Percentiles rank a stretch among this genome's conserved stretches.
phyloP scores from a whole-genome alignment of 2,329 filamentous ascomycete species.

The Aureobasidium sp. region DNA sequence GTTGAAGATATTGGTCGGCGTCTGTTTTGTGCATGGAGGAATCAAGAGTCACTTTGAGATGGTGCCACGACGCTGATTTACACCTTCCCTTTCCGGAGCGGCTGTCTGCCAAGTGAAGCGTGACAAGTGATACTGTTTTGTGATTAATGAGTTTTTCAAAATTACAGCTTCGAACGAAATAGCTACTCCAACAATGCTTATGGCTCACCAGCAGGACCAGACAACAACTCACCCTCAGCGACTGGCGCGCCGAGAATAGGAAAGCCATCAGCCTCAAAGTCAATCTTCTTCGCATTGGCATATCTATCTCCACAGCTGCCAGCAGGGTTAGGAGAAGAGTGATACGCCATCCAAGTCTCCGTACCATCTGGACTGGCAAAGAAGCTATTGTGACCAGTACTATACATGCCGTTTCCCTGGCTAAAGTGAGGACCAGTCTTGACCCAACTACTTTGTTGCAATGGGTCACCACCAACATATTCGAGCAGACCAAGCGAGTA shows the following conservation, averaged over 20 bases:
- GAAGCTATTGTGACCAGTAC: slow-evolving; percentile 53
- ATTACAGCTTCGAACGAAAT: too few species aligned
- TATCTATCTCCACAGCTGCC: slow-evolving; percentile 52
- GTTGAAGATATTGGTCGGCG: too few species aligned
- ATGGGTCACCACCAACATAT: slow-evolving; percentile 48
- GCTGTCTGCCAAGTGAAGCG: not conserved
- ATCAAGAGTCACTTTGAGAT: not conserved
- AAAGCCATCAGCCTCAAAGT: slow-evolving; percentile 45
- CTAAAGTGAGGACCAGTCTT: slow-evolving; percentile 49
- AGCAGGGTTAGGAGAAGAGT: slow-evolving; percentile 44
- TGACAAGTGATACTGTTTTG: too few species aligned
- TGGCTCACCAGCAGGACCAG: slow-evolving; percentile 20
- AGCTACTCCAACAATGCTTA: not conserved
- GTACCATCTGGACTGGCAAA: slow-evolving; percentile 50
- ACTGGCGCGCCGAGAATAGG: slow-evolving; percentile 44
- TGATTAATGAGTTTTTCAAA: too few species aligned
- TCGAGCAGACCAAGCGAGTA: slow-evolving; percentile 50
- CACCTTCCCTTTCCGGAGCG: not conserved
- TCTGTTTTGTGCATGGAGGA: too few species aligned
- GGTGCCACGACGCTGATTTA: not conserved
- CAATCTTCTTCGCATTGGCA: slow-evolving; percentile 47
- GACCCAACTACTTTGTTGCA: slow-evolving; percentile 41
- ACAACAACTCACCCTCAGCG: slow-evolving; percentile 23
- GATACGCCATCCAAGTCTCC: slow-evolving; percentile 51
- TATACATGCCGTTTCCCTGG: slow-evolving; percentile 51